Conservation (phyloP, 1,284 basidiomycete species). For the Ceratobasidium sp. region DNA sequence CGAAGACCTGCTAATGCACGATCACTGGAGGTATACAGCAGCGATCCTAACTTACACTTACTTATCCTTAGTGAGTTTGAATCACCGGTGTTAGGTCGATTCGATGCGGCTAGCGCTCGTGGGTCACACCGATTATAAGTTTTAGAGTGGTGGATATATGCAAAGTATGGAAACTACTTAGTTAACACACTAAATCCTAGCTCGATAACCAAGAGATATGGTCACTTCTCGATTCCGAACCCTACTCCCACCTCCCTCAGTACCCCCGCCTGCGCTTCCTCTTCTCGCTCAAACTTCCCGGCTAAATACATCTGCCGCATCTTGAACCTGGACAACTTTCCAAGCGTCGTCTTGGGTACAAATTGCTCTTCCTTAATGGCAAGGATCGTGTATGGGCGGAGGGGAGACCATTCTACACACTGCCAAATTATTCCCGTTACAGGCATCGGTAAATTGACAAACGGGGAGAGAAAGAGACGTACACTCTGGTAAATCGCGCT, state of each 20-base stretch:
- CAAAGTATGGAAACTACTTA: too few relatives aligned
- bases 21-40: too few relatives aligned
- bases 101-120: too few relatives aligned
- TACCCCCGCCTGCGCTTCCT: background rate
- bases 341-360: conserved; percentile 32
- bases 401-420: conserved; percentile 31
- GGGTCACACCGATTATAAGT: too few relatives aligned
- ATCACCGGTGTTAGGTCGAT: too few relatives aligned
- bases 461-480: background rate
- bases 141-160: too few relatives aligned
- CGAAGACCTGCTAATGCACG: too few relatives aligned
- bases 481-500: background rate
- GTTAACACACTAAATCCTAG: too few relatives aligned
- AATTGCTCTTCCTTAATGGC: conserved; percentile 29
- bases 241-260: background rate
- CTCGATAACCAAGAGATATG: too few relatives aligned
- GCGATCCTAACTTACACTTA: too few relatives aligned
- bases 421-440: background rate
- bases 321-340: conserved; percentile 26
- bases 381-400: conserved; percentile 13
- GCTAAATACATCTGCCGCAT: conserved; percentile 29
- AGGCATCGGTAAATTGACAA: background rate
- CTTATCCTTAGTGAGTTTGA: too few relatives aligned
- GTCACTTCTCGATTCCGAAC: too few relatives aligned
- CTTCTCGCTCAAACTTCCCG: background rate